Evolutionary conservation across 2,329 filamentous ascomycete genomes (phyloP).

Genomic region (Penicillium glabrum): DNA sequence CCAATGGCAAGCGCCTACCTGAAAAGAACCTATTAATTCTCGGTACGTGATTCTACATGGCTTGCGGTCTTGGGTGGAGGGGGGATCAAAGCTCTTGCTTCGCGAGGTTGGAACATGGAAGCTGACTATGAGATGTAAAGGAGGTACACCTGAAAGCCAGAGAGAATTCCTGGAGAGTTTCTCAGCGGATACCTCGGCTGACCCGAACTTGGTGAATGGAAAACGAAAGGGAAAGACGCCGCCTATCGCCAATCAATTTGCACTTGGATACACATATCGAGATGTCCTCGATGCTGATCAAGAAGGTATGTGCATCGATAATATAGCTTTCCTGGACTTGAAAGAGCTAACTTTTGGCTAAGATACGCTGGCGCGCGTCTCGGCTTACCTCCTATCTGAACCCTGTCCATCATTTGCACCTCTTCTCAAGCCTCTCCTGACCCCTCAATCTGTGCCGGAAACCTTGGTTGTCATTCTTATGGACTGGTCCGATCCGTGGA

Average conservation of each 20-base stretch:
- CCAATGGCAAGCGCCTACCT: constrained; percentile 83
- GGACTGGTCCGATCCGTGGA: constrained; percentile 92
- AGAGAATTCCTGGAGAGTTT: constrained; percentile 74
- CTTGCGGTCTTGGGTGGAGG: not conserved
- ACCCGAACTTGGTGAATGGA: constrained; percentile 47
- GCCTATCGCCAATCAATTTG: constrained; percentile 87
- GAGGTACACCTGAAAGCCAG: constrained; percentile 79
- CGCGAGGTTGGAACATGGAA: not conserved
- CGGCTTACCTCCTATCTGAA: constrained; percentile 82
- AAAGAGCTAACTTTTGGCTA: not conserved
- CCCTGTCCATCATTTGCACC: constrained; percentile 80
- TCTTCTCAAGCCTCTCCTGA: constrained; percentile 80
- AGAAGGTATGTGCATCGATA: constrained; percentile 61
- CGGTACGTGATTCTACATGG: constrained; percentile 54
- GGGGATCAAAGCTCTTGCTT: not conserved
- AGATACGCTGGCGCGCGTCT: constrained; percentile 89
- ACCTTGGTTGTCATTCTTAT: constrained; percentile 88
- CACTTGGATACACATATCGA: constrained; percentile 91
- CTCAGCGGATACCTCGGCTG: constrained; percentile 41
- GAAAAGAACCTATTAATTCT: constrained; percentile 89
- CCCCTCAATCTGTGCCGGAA: constrained; percentile 77
- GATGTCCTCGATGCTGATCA: constrained; percentile 92
- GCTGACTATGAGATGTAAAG: constrained; percentile 44
- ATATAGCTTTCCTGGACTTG: not conserved
- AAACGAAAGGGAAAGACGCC: constrained; percentile 58